Conservation (phyloP, 2,329 filamentous ascomycete species). For the Lasiodiplodia theobromae region DNA sequence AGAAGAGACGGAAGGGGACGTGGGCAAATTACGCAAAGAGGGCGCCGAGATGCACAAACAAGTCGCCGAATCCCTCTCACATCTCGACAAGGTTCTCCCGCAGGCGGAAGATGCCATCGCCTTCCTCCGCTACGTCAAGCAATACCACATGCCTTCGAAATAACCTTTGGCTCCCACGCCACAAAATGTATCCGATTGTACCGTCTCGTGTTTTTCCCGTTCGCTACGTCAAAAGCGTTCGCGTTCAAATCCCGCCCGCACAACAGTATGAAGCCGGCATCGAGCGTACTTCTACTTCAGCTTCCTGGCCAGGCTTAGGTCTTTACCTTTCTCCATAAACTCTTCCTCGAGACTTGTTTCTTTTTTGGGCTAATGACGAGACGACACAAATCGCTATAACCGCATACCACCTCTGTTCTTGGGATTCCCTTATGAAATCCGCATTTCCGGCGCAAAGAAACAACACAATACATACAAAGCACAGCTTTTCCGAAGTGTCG, state of each 20-base stretch:
- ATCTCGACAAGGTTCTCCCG: conserved; percentile 20
- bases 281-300: neutral
- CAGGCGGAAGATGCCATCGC: conserved; percentile 27
- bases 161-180: neutral
- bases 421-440: conserved; percentile 12
- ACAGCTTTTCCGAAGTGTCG: conserved; percentile 8
- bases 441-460: conserved; percentile 19
- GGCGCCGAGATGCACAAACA: conserved; percentile 9
- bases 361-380: conserved; percentile 26
- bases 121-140: conserved; percentile 29
- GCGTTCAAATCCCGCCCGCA: neutral
- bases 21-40: conserved; percentile 11
- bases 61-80: conserved; percentile 10
- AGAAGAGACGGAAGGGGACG: conserved; percentile 19
- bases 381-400: conserved; percentile 15
- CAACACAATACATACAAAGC: conserved; percentile 7
- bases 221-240: neutral
- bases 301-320: neutral
- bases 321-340: neutral
- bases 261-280: neutral
- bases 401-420: neutral
- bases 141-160: conserved; percentile 21
- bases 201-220: neutral
- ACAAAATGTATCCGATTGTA: neutral
- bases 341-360: conserved; percentile 4